Percentiles rank a stretch among this genome's conserved stretches.
Evolutionary conservation across 2,329 filamentous ascomycete species (phyloP).

Genomic region (Nemania diffusa): DNA sequence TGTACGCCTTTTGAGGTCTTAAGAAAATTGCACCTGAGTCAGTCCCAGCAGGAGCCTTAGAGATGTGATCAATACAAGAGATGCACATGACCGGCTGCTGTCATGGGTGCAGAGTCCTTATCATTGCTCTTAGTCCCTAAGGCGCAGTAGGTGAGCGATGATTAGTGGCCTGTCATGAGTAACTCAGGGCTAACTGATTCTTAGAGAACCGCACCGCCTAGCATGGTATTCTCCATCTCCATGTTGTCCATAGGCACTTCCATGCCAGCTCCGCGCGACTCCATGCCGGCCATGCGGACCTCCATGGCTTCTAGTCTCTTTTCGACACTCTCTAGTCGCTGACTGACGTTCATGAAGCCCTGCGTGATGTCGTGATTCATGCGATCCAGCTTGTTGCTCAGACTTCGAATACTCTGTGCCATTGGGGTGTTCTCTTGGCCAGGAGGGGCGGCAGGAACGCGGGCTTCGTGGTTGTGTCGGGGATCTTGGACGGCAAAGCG

Average conservation of each 20-base stretch:
- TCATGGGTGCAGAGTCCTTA: neutral
- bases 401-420: constrained; percentile 66
- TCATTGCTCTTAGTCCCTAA: neutral
- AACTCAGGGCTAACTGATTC: neutral
- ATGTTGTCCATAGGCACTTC: constrained; percentile 55
- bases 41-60: constrained; percentile 13
- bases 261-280: constrained; percentile 50
- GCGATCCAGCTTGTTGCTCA: constrained; percentile 69
- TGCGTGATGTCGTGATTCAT: constrained; percentile 66
- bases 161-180: neutral
- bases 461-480: constrained; percentile 71
- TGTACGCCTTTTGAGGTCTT: constrained; percentile 33
- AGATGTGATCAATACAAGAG: constrained; percentile 3
- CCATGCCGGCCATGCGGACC: constrained; percentile 53
- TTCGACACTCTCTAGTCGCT: constrained; percentile 62
- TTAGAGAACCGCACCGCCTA: constrained; percentile 53
- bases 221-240: constrained; percentile 51
- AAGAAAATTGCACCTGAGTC: constrained; percentile 24
- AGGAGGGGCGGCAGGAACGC: constrained; percentile 63
- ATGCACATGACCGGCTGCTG: constrained; percentile 3
- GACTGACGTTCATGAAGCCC: constrained; percentile 62
- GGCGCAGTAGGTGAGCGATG: neutral
- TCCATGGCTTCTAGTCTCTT: constrained; percentile 67
- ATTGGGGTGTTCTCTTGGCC: constrained; percentile 68
- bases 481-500: constrained; percentile 70